phyloP scores from a whole-genome alignment of 176 grass and related monocot genomes.

The Bothriochloa decipiens region DNA sequence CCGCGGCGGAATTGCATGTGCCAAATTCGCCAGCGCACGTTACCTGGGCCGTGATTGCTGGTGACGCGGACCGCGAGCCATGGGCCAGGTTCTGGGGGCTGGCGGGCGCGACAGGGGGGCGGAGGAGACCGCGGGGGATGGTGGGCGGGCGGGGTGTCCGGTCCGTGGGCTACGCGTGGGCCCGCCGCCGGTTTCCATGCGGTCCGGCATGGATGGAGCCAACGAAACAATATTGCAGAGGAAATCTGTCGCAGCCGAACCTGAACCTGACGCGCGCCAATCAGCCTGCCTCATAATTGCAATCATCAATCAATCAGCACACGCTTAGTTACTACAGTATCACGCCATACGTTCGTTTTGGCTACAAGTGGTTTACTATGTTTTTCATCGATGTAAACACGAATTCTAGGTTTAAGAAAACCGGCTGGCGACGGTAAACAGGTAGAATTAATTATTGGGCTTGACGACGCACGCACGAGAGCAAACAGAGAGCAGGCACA shows the following conservation, averaged over 20 bases:
- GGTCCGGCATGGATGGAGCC: background rate
- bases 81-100: conserved; percentile 16
- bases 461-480: too few relatives aligned
- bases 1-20: too few relatives aligned
- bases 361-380: too few relatives aligned
- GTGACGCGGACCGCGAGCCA: conserved; percentile 8
- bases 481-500: too few relatives aligned
- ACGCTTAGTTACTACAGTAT: too few relatives aligned
- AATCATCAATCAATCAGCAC: too few relatives aligned
- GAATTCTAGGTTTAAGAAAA: background rate
- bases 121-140: too few relatives aligned
- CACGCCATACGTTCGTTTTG: too few relatives aligned
- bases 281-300: background rate
- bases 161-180: conserved; percentile 44
- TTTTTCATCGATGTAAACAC: too few relatives aligned
- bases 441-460: too few relatives aligned
- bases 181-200: conserved; percentile 20
- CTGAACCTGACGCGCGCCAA: background rate
- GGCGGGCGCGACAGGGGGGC: too few relatives aligned
- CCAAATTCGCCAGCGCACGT: background rate
- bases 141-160: background rate
- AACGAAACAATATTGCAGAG: background rate
- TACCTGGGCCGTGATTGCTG: background rate
- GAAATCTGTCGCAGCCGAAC: background rate
- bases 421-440: too few relatives aligned